phyloP scores from a whole-genome alignment of 495 filamentous ascomycete genomes.

The Aspergillus sparsus region DNA sequence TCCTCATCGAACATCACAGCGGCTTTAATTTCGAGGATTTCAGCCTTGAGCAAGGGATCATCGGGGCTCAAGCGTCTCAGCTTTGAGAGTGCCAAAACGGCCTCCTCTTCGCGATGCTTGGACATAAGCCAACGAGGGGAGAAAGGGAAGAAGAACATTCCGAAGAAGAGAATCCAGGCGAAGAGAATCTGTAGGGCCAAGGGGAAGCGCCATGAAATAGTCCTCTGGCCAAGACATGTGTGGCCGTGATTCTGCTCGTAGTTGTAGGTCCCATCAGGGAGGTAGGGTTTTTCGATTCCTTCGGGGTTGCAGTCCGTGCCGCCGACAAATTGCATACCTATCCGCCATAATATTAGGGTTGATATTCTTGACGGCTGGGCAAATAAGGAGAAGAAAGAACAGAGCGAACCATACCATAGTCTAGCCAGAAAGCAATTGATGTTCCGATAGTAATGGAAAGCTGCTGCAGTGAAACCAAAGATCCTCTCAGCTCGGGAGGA shows the following conservation, averaged over 20 bases:
- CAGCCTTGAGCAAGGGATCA: slow-evolving; percentile 65
- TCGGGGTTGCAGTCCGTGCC: slow-evolving; percentile 59
- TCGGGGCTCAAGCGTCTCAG: slow-evolving; percentile 58
- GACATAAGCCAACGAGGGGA: slow-evolving; percentile 77
- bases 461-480: slow-evolving; percentile 70
- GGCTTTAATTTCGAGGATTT: slow-evolving; percentile 67
- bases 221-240: slow-evolving; percentile 52
- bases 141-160: slow-evolving; percentile 74
- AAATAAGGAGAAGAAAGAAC: slow-evolving; percentile 27
- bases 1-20: slow-evolving; percentile 60
- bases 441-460: slow-evolving; percentile 64
- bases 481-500: slow-evolving; percentile 71
- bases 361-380: slow-evolving; percentile 51
- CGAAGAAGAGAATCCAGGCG: slow-evolving; percentile 60
- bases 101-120: slow-evolving; percentile 78
- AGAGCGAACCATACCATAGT: slow-evolving; percentile 43
- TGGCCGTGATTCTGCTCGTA: slow-evolving; percentile 62
- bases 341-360: not conserved
- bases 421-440: slow-evolving; percentile 66
- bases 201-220: slow-evolving; percentile 46
- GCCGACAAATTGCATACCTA: slow-evolving; percentile 53
- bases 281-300: slow-evolving; percentile 32
- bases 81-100: slow-evolving; percentile 22
- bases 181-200: slow-evolving; percentile 53
- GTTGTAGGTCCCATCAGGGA: slow-evolving; percentile 31